Evolutionary conservation across 208 protist species (phyloP).

Genomic region (Trypanosoma rangeli): DNA sequence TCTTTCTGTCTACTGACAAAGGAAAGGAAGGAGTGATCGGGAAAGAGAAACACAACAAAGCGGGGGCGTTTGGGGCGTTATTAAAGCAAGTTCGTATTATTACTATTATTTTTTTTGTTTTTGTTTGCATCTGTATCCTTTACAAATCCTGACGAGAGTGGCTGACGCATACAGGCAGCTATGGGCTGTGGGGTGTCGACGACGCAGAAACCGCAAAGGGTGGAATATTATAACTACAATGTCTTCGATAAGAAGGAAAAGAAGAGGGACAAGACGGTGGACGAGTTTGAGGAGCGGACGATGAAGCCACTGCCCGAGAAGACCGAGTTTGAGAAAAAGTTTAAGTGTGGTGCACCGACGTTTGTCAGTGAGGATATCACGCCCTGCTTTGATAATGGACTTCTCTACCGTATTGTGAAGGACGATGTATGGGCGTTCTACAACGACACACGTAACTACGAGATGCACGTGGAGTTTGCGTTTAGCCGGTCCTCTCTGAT

Average conservation of each 20-base stretch:
- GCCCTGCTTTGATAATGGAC: constrained; percentile 36
- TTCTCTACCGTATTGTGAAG: constrained; percentile 44
- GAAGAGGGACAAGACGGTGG: neutral
- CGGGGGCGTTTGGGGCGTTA: neutral
- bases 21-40: neutral
- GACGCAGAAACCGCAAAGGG: neutral
- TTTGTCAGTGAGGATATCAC: constrained; percentile 22
- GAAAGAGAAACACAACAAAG: constrained; percentile 6
- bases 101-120: neutral
- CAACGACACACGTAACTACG: constrained; percentile 34
- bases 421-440: constrained; percentile 40
- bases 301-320: constrained; percentile 14
- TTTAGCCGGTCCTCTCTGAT: constrained; percentile 23
- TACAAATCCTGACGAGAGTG: no score
- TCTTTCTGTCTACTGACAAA: constrained; percentile 17
- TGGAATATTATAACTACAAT: neutral
- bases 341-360: constrained; percentile 13
- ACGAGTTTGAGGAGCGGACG: constrained; percentile 32
- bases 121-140: no score
- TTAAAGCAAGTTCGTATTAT: neutral
- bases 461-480: constrained; percentile 31
- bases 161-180: neutral
- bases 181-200: constrained; percentile 19
- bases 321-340: constrained; percentile 6
- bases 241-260: neutral